Conservation (phyloP, 116 monocot species). For the Zostera marina region DNA sequence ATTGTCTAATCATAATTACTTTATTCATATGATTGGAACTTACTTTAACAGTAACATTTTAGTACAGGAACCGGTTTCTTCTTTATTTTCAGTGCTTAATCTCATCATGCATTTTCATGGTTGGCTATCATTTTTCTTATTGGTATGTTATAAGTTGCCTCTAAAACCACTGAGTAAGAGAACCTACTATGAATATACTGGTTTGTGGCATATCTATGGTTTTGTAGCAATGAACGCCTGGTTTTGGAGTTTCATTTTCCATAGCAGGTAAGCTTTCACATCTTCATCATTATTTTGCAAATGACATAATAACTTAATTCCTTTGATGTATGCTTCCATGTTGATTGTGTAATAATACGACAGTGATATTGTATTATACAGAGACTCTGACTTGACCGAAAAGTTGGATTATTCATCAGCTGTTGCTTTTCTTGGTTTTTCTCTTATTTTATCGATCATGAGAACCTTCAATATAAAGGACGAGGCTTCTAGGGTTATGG, state of each 20-base stretch:
- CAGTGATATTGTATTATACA: slow-evolving; percentile 6
- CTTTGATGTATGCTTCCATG: background rate
- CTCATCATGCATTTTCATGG: slow-evolving; percentile 60
- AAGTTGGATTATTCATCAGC: slow-evolving; percentile 52
- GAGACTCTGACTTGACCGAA: slow-evolving; percentile 54
- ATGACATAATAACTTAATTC: background rate
- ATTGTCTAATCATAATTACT: too few species aligned
- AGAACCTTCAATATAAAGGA: slow-evolving; percentile 57
- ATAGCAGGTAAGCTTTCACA: slow-evolving; percentile 26
- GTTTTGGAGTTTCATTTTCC: slow-evolving; percentile 80
- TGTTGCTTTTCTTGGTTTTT: slow-evolving; percentile 54
- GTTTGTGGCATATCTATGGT: slow-evolving; percentile 69
- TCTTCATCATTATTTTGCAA: background rate
- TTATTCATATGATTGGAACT: background rate
- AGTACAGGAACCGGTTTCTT: slow-evolving; percentile 56
- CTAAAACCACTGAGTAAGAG: slow-evolving; percentile 35
- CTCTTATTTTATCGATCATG: slow-evolving; percentile 44
- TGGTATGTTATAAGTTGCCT: slow-evolving; percentile 65
- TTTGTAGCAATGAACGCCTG: slow-evolving; percentile 64
- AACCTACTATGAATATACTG: slow-evolving; percentile 77
- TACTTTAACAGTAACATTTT: background rate
- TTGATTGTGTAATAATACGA: background rate
- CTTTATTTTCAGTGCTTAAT: slow-evolving; percentile 37
- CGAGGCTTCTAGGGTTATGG: slow-evolving; percentile 66
- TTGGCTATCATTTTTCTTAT: slow-evolving; percentile 60